Evolutionary conservation across 805 yeast genomes (phyloP).

Genomic region (Metschnikowia santaceciliae): DNA sequence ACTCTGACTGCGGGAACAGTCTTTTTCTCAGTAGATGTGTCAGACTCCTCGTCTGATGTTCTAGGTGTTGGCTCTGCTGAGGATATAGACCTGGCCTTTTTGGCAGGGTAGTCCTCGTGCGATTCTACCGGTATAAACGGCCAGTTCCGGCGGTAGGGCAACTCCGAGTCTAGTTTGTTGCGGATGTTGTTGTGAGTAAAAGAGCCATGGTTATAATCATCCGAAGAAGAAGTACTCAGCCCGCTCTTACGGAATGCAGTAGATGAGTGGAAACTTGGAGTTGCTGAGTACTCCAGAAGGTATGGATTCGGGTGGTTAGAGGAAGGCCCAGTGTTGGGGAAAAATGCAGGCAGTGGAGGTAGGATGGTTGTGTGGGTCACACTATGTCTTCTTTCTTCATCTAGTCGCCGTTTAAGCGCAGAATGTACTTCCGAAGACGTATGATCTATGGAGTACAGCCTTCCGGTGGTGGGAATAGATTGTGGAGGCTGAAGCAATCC

Average conservation of each 20-base stretch:
- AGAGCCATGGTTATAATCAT: background rate
- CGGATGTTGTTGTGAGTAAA: background rate
- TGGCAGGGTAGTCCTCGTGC: background rate
- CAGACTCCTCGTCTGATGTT: conserved; percentile 1
- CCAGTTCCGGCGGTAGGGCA: background rate
- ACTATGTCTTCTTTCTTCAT: conserved; percentile 9
- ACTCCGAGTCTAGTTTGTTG: background rate
- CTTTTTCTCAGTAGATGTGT: background rate
- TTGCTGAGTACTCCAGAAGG: background rate
- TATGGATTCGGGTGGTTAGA: background rate
- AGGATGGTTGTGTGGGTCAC: background rate
- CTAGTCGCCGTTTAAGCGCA: conserved; percentile 2
- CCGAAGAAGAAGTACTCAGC: conserved; percentile 1
- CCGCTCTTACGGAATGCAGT: background rate
- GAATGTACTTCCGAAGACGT: background rate
- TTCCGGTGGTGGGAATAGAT: background rate
- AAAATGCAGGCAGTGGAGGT: conserved; percentile 6
- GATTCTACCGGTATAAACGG: background rate
- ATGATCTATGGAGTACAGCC: conserved; percentile 7
- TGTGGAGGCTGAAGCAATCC: background rate
- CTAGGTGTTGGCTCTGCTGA: conserved; percentile 2
- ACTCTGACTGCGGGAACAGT: conserved; percentile 4
- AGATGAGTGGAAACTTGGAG: background rate
- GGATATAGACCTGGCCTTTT: background rate
- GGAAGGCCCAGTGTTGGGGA: background rate